Evolutionary conservation across 768 basidiomycete species (phyloP), one percentile per base, ranked within the genome.

Genomic region (Rhodotorula taiwanensis): DNA sequence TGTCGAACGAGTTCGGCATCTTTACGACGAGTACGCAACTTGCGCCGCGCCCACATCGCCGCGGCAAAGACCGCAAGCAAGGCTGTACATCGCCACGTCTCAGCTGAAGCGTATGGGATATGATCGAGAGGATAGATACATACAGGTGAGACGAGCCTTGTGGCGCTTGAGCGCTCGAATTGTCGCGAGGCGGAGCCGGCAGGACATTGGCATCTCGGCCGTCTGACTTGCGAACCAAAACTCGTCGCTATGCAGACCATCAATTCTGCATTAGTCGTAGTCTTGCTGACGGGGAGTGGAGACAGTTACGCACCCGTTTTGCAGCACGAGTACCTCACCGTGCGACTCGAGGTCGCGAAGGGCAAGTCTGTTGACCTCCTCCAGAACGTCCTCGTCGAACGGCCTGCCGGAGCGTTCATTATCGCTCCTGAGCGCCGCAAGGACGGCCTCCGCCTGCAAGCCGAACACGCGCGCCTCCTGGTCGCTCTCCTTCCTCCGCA

Each of bases 341-440:
- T 79, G 78, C 51, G 69, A 65, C 34, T 75, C 72, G 42, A 79
- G 68, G 67, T 79, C 76, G 47, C 69, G 67, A 48, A 78, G 31
- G 20, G 78, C 78, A 2, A 69, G 39, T 5, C 67, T 23, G 10
- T 42, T 55, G 6, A 64, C 51, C 52, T 75, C 73, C 25, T 76
- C 73, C 50, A 76, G 74, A 51, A 75, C 71, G n/a, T 76, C 75
- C 14, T 74, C 70, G 27, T 39, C 14, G 52, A 75, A 75, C 23
- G 73, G 71, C n/a, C 70, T 64, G 25, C 56, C 47, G 2, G 69
- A 55, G 65, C 68, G 60, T 47, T 60, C 60, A 33, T 69, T 52
- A 53, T 62, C 58, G 8, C 43, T 20, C 54, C 18, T 39, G 42
- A 65, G 50, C 41, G 55, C 64, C 23, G 11, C 48, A 21, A 60